Base-by-base conservation (phyloP, 2,329 filamentous ascomycete genomes). In the Fusarium xylarioides region DNA sequence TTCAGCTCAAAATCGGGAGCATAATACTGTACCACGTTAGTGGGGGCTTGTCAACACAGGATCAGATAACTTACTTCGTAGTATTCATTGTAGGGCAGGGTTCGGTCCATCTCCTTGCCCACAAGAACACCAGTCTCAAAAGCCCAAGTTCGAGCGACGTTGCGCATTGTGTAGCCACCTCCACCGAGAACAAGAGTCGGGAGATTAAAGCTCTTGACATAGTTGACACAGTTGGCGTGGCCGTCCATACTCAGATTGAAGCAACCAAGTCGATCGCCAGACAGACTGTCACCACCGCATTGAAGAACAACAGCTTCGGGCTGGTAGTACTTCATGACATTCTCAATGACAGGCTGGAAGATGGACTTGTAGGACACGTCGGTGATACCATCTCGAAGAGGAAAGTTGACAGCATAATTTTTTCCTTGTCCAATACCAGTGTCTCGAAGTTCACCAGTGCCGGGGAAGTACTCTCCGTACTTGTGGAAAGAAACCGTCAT, bases 211-310 rank as follows among this genome's bases (percentile, higher is more conserved):
- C 89, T 91, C 83, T 97, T 98, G 75, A 97, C 94, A 77, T 92
- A 98, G 74, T 92, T 92, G 75, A 98, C 94, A 81, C 96, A 99
- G 82, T 95, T 95, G 74, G 95, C 95, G 81, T 99, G 96, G 8
- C 95, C 95, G 77, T 92, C 91, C 89, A 99, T 98, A 83, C 97
- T 98, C 70, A 99, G 88, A 81, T 98, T 99, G 87, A 99, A 99
- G 82, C 95, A 97, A 58, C 96, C 96, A 1, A 99, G 88, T 40
- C 96, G 91, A 82, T 99, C 96, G 53, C 96, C 95, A 34, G 95
- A 97, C 21, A 99, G 88, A 78, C 93, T 97, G 84, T 99, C 96
- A 54, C 95, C 95, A 62, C 96, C 96, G 79, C 96, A 99, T 81
- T 99, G 96, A 7, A 99, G 88, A 10, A 98, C 96, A 61, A 99